A percentile compares a stretch with the other conserved stretches of the same genome.
These are phyloP conservation scores for Trichosporon ovoides DNA, from an alignment of 1,284 basidiomycete genomes.

Conservation along the genomic window DNA sequence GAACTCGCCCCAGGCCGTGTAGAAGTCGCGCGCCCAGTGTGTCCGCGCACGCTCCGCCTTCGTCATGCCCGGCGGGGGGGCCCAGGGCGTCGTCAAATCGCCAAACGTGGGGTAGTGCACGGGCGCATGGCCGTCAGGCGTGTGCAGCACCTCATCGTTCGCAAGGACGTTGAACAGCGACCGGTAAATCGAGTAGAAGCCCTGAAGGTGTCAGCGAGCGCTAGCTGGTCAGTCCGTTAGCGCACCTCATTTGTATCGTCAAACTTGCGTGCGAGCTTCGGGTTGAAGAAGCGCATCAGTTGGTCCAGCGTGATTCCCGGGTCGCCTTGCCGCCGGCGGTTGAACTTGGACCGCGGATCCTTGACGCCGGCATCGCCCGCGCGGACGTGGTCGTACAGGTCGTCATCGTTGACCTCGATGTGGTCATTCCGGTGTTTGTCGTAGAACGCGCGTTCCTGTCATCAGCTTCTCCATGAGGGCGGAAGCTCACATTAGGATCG, in stretches of 20 bases:
- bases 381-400: slow-evolving; percentile 77
- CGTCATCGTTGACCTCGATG: slow-evolving; percentile 73
- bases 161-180: slow-evolving; percentile 80
- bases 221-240: slow-evolving; percentile 25
- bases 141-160: slow-evolving; percentile 68
- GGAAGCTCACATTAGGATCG: slow-evolving; percentile 72
- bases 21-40: slow-evolving; percentile 66
- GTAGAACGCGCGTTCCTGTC: slow-evolving; percentile 94
- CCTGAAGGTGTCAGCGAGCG: slow-evolving; percentile 51
- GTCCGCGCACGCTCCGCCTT: slow-evolving; percentile 49
- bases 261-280: slow-evolving; percentile 65
- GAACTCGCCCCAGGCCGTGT: slow-evolving; percentile 82
- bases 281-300: slow-evolving; percentile 77
- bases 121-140: slow-evolving; percentile 49
- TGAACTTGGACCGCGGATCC: slow-evolving; percentile 51
- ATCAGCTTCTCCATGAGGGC: slow-evolving; percentile 1
- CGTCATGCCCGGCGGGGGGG: slow-evolving; percentile 51
- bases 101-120: slow-evolving; percentile 77
- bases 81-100: slow-evolving; percentile 64
- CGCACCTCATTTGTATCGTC: slow-evolving; percentile 64
- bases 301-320: slow-evolving; percentile 76
- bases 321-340: slow-evolving; percentile 61
- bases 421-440: slow-evolving; percentile 89
- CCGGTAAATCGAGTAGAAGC: slow-evolving; percentile 86
- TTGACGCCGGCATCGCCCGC: slow-evolving; percentile 54